Percentiles rank a stretch among this genome's conserved stretches.
Evolutionary conservation across 176 grass and related monocot genomes (phyloP).

Genomic region (Musa acuminata): DNA sequence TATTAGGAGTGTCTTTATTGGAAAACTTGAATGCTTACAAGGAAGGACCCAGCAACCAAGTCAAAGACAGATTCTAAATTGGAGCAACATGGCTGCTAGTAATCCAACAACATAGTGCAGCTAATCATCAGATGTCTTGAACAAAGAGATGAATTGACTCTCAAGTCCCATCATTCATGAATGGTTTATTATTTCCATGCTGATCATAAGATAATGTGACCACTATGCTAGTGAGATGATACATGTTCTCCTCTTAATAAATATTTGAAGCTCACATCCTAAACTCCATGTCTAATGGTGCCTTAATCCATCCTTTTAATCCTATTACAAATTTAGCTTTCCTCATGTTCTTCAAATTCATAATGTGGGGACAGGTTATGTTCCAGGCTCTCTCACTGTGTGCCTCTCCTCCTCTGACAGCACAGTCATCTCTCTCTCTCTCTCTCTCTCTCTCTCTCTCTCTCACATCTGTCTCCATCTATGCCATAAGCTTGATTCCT

Average conservation of each 20-base stretch:
- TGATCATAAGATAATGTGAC: background rate
- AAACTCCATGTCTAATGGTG: slow-evolving; percentile 4
- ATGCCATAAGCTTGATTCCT: slow-evolving; percentile 81
- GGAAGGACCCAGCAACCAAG: background rate
- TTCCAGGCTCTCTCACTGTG: slow-evolving; percentile 18
- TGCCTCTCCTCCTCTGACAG: slow-evolving; percentile 48
- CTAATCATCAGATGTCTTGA: background rate
- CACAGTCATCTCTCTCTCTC: slow-evolving; percentile 23
- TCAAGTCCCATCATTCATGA: background rate
- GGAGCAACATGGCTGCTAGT: background rate
- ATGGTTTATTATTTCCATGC: background rate
- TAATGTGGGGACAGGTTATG: slow-evolving; percentile 19
- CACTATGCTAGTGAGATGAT: background rate
- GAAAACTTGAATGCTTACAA: too few relatives aligned
- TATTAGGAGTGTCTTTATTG: background rate
- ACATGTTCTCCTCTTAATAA: background rate
- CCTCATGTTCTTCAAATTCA: slow-evolving; percentile 23
- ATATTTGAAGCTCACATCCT: slow-evolving; percentile 5
- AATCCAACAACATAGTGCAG: background rate
- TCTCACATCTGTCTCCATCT: slow-evolving; percentile 12
- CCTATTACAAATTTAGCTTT: slow-evolving; percentile 14
- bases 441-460: slow-evolving; percentile 12
- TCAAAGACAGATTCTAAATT: background rate
- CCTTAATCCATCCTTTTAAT: slow-evolving; percentile 22
- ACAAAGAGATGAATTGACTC: background rate